Base-by-base conservation (phyloP, 192 early-diverging fungal genomes). In the Hyaloraphidium curvatum region DNA sequence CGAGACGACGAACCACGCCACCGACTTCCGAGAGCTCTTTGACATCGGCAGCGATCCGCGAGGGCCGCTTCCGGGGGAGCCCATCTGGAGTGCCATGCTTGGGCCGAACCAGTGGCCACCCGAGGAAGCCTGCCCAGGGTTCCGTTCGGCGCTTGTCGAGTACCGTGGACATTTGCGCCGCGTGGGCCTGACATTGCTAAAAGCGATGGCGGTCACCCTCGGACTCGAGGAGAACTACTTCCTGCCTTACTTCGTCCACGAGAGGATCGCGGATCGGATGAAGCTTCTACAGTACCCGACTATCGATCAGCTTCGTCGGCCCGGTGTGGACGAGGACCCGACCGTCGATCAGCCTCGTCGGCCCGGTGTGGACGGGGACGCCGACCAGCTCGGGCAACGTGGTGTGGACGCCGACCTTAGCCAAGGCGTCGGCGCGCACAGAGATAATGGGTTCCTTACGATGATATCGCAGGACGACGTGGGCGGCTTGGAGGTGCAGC, bases 41-140 rank as follows among this genome's bases (percentile, higher is more conserved):
- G 73, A 80, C 50, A 67, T 75, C 40, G 75, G 66, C 52, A 66
- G 64, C 33, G 75, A 80, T 25, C 43, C 60, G 1, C 55, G 59
- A 0, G 33, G 51, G 3, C 35, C 39, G n/a, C 56, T 67, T 51
- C 26, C 53, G 0, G 35, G 53, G 5, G 53, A 55, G 9, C 73
- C 71, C 2, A 58, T 64, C 21, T 63, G 75, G 54, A 59, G 68
- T 19, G 64, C 67, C 7, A 57, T 80, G 0, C 58, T 65, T 1
- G 73, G 78, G 0, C 75, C 78, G n/a, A 77, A 77, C 23, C 73
- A 72, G 62, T 80, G 78, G 75, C 78, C 78, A 0, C 53, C 55
- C 1, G 37, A 62, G 1, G 30, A 31, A 0, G 40, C 52, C 19
- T 17, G 75, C 7, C 71, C 75, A 2, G 35, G 50, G 0, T 77